Conservation (phyloP, 1,284 basidiomycete genomes). For the Meira nashicola region DNA sequence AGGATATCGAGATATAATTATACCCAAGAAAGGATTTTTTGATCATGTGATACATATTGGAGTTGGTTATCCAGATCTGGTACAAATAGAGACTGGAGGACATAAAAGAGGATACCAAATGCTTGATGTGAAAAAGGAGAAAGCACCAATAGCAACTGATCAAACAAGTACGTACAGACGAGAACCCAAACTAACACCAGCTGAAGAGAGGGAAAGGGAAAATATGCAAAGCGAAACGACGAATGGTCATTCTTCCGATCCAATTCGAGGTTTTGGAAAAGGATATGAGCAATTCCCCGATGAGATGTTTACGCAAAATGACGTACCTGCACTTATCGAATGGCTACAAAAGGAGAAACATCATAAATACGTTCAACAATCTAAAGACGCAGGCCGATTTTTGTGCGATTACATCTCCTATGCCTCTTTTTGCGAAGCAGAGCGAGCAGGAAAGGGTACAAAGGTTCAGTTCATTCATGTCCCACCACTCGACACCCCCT, state of each 20-base stretch:
- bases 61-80: constrained; percentile 9
- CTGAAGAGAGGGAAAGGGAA: constrained; percentile 4
- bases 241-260: neutral
- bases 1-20: constrained; percentile 7
- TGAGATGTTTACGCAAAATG: constrained; percentile 11
- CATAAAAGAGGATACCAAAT: constrained; percentile 17
- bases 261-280: constrained; percentile 15
- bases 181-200: neutral
- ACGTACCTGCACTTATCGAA: constrained; percentile 11
- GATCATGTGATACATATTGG: constrained; percentile 17
- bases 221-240: neutral
- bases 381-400: constrained; percentile 14
- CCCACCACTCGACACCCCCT: constrained; percentile 12
- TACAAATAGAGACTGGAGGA: constrained; percentile 14
- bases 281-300: constrained; percentile 17
- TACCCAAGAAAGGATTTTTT: neutral
- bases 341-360: constrained; percentile 9
- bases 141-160: constrained; percentile 6
- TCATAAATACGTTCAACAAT: neutral
- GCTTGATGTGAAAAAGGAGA: constrained; percentile 10
- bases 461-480: constrained; percentile 17
- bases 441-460: neutral
- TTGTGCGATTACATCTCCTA: constrained; percentile 22
- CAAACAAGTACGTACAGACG: neutral
- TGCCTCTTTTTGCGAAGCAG: constrained; percentile 12